Evolutionary conservation across 306 rosid species (phyloP).

Genomic region (Psophocarpus tetragonolobus): DNA sequence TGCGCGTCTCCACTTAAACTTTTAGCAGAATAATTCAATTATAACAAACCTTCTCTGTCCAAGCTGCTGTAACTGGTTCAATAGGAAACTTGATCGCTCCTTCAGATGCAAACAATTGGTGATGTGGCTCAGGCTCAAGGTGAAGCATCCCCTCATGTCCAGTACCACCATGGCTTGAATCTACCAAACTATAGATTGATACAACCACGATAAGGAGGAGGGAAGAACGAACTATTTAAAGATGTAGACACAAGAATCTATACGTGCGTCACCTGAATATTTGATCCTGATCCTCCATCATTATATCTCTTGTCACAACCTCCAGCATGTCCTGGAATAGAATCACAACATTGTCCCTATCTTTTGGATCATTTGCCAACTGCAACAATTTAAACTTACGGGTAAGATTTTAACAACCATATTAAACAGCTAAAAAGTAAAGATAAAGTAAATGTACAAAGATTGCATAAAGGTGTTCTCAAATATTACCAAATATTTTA

Average conservation of each 20-base stretch:
- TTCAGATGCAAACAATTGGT: slow-evolving; percentile 90
- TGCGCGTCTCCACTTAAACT: not conserved
- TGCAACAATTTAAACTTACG: slow-evolving; percentile 44
- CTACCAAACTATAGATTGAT: slow-evolving; percentile 53
- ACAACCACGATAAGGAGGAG: slow-evolving; percentile 14
- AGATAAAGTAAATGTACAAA: slow-evolving; percentile 2
- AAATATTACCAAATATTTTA: slow-evolving; percentile 65
- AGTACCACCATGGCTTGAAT: slow-evolving; percentile 68
- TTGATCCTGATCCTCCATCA: slow-evolving; percentile 73
- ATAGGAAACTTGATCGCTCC: slow-evolving; percentile 95
- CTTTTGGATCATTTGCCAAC: slow-evolving; percentile 68
- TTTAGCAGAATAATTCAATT: not conserved
- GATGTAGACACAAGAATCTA: slow-evolving; percentile 5
- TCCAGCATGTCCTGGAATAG: slow-evolving; percentile 98
- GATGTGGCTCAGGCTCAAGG: slow-evolving; percentile 62
- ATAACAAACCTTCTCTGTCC: slow-evolving; percentile 88
- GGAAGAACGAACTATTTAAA: not conserved
- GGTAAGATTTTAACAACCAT: slow-evolving; percentile 33
- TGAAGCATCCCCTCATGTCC: slow-evolving; percentile 76
- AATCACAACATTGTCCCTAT: slow-evolving; percentile 85
- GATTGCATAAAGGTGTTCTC: not conserved
- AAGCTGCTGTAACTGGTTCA: slow-evolving; percentile 67
- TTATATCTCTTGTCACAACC: slow-evolving; percentile 88
- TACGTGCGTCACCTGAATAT: slow-evolving; percentile 55
- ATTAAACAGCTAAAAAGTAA: not conserved